Evolutionary conservation across 441 rosid genomes (phyloP).

Genomic region (Populus hybrid): DNA sequence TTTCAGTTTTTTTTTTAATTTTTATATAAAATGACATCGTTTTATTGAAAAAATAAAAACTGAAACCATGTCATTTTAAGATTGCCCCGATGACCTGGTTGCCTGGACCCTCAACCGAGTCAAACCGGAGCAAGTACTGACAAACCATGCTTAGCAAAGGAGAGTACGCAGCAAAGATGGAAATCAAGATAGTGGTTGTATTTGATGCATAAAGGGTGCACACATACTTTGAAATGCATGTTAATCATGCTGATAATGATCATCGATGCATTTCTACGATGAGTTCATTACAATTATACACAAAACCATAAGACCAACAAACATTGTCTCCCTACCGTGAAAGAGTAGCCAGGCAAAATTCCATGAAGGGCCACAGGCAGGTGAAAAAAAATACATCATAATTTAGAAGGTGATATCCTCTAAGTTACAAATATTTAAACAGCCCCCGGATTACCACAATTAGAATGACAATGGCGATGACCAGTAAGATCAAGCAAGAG

Average conservation of each 20-base stretch:
- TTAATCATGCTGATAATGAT: neutral
- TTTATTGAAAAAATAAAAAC: too few species aligned
- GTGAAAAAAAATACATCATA: neutral
- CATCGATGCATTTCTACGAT: neutral
- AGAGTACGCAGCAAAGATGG: neutral
- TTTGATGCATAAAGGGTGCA: too few species aligned
- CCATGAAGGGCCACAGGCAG: neutral
- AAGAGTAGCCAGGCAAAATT: neutral
- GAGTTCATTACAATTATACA: neutral
- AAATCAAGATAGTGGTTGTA: too few species aligned
- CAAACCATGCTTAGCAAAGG: neutral
- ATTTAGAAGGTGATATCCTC: neutral
- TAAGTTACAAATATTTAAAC: neutral
- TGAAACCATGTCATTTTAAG: too few species aligned
- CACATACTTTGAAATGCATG: neutral
- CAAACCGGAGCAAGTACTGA: too few species aligned
- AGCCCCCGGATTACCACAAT: neutral
- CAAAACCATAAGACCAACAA: neutral
- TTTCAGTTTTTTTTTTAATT: too few species aligned
- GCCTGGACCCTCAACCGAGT: too few species aligned
- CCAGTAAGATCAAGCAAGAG: neutral
- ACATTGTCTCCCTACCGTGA: neutral
- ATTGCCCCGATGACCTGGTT: too few species aligned
- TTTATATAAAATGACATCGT: too few species aligned
- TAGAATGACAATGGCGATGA: neutral